Evolutionary conservation across 2,329 filamentous ascomycete species (phyloP), one percentile per base, ranked within the genome.

Genomic region (Magnaporthiopsis rhizophila): DNA sequence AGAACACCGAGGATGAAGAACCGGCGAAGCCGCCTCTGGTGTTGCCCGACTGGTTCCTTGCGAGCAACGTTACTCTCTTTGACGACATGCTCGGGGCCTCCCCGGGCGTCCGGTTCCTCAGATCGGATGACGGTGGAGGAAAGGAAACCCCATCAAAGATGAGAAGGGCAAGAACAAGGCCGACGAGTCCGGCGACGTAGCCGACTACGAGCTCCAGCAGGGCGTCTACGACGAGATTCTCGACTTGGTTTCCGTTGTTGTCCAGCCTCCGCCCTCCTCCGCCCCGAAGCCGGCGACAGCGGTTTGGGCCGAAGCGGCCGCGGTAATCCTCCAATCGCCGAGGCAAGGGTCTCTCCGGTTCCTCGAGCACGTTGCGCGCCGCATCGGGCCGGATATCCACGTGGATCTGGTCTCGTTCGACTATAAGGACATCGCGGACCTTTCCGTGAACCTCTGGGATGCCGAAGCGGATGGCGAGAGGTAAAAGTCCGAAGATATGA

Each of bases 41-140:
- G 36, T 24, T 62, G n/a, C 60, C 60, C 28, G 60, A 50, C 7
- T 62, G 60, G 60, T 62, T 62, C 38, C 50, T 62, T 18, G 60
- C 15, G 1, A 50, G n/a, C n/a, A 62, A 62, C 28, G 24, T 62
- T 28, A 7, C n/a, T 53, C 45, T 53, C 45, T 53, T 53, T n/a
- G 6, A 53, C 18, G 36, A 62, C 18, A 15, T 62, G n/a, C 15
- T 11, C 36, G 30, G n/a, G 24, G 26, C 28, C 34, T 28, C 34
- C 28, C 50, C 38, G 2, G 45, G 36, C 21, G 13, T 62, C 24
- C 36, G 50, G 18, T 56, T 62, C 15, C 18, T 62, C 3, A 45
- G 6, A 32, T 15, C 50, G 1, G 50, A 62, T 26, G 12, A 38
- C 18, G 13, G 8, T 3, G 18, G 21, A 12, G 50, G 28, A 56